These are phyloP conservation scores for Westerdykella sp. DNA, from an alignment of 2,329 filamentous ascomycete genomes.

Conservation along the genomic window DNA sequence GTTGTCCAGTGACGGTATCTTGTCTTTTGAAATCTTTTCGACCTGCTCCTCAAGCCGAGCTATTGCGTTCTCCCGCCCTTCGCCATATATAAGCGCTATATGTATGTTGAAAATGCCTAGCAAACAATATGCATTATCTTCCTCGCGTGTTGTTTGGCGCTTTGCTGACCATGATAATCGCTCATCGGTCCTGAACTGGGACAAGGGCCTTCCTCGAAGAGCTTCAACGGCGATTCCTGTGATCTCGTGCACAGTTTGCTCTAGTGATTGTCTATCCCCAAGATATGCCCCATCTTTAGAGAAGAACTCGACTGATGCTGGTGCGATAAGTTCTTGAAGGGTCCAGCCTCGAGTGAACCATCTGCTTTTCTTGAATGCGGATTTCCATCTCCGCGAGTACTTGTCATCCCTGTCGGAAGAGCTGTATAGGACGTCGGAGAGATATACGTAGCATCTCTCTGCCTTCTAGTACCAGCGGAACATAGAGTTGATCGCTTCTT, in stretches of 20 bases:
- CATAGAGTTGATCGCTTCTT: conserved; percentile 1
- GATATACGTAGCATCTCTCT: conserved; percentile 5
- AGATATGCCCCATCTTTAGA: conserved; percentile 7
- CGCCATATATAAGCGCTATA: conserved; percentile 10
- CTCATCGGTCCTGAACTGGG: conserved; percentile 9
- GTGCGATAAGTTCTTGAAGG: conserved; percentile 9
- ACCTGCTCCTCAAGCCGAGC: conserved; percentile 10
- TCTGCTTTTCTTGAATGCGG: conserved; percentile 6
- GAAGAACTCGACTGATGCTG: conserved; percentile 13
- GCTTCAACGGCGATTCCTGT: conserved; percentile 10
- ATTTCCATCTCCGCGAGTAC: conserved; percentile 1
- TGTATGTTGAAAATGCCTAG: conserved; percentile 12
- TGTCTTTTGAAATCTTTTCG: conserved; percentile 6
- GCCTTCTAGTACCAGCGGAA: conserved; percentile 7
- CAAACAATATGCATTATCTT: conserved; percentile 8
- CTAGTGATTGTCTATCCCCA: conserved; percentile 9
- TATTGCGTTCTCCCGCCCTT: conserved; percentile 8
- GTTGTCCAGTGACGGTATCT: neutral
- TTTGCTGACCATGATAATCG: conserved; percentile 15
- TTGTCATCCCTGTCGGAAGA: neutral
- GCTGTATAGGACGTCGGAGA: conserved; percentile 9
- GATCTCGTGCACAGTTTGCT: conserved; percentile 6
- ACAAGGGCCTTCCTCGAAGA: neutral
- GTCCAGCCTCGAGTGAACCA: conserved; percentile 8
- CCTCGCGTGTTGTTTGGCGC: conserved; percentile 16